phyloP scores from a whole-genome alignment of 2,329 filamentous ascomycete species.

The Penicillium decumbens region DNA sequence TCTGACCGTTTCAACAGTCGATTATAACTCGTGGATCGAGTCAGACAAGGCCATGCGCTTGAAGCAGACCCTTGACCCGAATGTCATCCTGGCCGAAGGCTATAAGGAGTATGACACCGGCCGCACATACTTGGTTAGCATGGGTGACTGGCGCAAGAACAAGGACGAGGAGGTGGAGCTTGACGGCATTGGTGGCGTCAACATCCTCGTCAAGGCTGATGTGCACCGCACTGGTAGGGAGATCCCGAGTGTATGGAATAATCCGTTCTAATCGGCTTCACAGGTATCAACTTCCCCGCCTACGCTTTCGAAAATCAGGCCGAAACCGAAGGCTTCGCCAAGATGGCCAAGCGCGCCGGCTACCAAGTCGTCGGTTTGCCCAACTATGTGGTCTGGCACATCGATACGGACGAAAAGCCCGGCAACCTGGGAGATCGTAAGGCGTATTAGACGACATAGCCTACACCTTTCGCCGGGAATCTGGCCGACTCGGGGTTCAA shows the following conservation, averaged over 20 bases:
- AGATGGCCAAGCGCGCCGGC: slow-evolving; percentile 95
- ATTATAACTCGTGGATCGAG: slow-evolving; percentile 99
- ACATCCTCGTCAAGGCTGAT: slow-evolving; percentile 95
- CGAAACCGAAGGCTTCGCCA: slow-evolving; percentile 96
- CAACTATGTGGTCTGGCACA: slow-evolving; percentile 98
- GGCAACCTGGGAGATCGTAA: slow-evolving; percentile 58
- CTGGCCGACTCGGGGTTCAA: slow-evolving; percentile 12
- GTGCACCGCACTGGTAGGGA: slow-evolving; percentile 82
- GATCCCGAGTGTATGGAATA: too few relatives aligned
- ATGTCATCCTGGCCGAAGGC: slow-evolving; percentile 84
- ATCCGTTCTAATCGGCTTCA: slow-evolving; percentile 18
- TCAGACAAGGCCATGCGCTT: slow-evolving; percentile 77
- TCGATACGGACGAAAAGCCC: slow-evolving; percentile 91
- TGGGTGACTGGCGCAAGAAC: slow-evolving; percentile 89
- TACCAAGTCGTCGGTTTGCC: slow-evolving; percentile 89
- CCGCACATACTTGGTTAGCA: slow-evolving; percentile 78
- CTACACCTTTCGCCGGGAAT: slow-evolving; percentile 9
- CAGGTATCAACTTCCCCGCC: slow-evolving; percentile 93
- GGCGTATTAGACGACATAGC: slow-evolving; percentile 30
- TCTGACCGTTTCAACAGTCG: slow-evolving; percentile 55
- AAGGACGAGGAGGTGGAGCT: slow-evolving; percentile 89
- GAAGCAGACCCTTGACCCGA: slow-evolving; percentile 66
- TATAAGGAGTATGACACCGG: slow-evolving; percentile 93
- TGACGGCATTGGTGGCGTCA: slow-evolving; percentile 94
- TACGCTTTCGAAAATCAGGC: slow-evolving; percentile 99